A percentile compares a stretch with the other conserved stretches of the same genome.
Evolutionary conservation across 2,329 filamentous ascomycete species (phyloP).

Genomic region (Paecilomyces sp.): DNA sequence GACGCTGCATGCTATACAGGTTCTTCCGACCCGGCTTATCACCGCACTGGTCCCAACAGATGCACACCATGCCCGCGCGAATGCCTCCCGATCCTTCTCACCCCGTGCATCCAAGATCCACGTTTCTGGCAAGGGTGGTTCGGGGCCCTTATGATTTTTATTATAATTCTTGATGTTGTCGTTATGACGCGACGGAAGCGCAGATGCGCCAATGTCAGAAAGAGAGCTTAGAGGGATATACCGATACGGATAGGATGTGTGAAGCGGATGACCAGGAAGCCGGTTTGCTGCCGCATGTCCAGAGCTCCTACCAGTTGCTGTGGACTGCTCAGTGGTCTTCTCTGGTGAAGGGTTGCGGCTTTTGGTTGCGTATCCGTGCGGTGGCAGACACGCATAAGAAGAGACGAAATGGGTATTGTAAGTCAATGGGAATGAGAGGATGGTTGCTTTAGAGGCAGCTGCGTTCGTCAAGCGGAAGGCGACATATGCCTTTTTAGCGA

Average conservation of each 20-base stretch:
- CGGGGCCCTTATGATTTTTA: not conserved
- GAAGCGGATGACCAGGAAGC: constrained; percentile 32
- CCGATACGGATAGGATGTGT: constrained; percentile 25
- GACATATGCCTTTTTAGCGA: constrained; percentile 17
- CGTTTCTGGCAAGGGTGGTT: constrained; percentile 10
- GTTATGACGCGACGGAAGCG: constrained; percentile 2
- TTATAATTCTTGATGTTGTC: too few species aligned
- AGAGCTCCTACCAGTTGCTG: not conserved
- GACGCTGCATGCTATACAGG: constrained; percentile 35
- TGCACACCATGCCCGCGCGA: constrained; percentile 39
- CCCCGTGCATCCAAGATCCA: constrained; percentile 31
- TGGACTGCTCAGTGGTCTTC: not conserved
- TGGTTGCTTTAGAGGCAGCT: constrained; percentile 5
- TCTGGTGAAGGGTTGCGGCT: not conserved
- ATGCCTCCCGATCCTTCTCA: constrained; percentile 27
- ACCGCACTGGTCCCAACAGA: constrained; percentile 34
- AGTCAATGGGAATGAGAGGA: constrained; percentile 33
- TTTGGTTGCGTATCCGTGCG: constrained; percentile 23
- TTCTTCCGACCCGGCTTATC: constrained; percentile 31
- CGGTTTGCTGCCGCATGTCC: constrained; percentile 7
- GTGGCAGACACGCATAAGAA: constrained; percentile 46
- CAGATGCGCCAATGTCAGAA: constrained; percentile 11
- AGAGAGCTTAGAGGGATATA: constrained; percentile 21
- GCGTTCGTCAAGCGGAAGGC: constrained; percentile 13
- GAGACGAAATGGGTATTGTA: constrained; percentile 50